These are phyloP conservation scores for Cyclotella baltica DNA, from an alignment of 108 stramenopile species.

Conservation along the genomic window DNA sequence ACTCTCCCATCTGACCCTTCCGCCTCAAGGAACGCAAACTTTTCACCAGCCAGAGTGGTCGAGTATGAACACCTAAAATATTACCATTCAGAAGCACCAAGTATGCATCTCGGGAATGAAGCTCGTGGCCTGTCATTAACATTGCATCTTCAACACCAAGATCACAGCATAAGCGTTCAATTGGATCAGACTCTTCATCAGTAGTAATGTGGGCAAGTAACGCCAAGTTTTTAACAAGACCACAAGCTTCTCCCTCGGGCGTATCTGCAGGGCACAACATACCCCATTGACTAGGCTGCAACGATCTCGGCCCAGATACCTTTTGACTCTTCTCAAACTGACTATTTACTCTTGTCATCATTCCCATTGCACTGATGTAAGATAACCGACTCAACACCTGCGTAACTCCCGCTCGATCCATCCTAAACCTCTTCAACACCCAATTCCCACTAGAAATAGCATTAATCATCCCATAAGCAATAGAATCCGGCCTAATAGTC, in stretches of 20 bases:
- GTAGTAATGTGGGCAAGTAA: constrained; percentile 98
- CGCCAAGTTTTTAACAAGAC: constrained; percentile 98
- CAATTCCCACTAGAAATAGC: constrained; percentile 98
- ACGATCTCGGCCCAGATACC: constrained; percentile 95
- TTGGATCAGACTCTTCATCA: constrained; percentile 92
- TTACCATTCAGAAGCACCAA: constrained; percentile 97
- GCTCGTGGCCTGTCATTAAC: constrained; percentile 90
- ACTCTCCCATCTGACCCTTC: constrained; percentile 93
- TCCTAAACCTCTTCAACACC: constrained; percentile 98
- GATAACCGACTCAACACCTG: constrained; percentile 94
- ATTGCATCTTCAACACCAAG: constrained; percentile 95
- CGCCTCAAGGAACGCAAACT: constrained; percentile 87
- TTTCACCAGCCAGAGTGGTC: constrained; percentile 77
- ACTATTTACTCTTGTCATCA: constrained; percentile 98
- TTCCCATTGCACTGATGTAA: constrained; percentile 95
- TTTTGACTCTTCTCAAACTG: constrained; percentile 99
- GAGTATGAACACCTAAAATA: constrained; percentile 89
- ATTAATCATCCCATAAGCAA: constrained; percentile 96
- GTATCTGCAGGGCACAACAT: constrained; percentile 99
- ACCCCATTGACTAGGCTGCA: constrained; percentile 99
- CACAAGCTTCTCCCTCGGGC: constrained; percentile 99
- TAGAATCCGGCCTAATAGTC: constrained; percentile 88
- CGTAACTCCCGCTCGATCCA: constrained; percentile 98
- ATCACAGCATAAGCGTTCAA: constrained; percentile 93
- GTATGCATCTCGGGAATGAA: constrained; percentile 83